Conservation (phyloP, 2,329 filamentous ascomycete species). For the Exophiala phaeomuriformis region DNA sequence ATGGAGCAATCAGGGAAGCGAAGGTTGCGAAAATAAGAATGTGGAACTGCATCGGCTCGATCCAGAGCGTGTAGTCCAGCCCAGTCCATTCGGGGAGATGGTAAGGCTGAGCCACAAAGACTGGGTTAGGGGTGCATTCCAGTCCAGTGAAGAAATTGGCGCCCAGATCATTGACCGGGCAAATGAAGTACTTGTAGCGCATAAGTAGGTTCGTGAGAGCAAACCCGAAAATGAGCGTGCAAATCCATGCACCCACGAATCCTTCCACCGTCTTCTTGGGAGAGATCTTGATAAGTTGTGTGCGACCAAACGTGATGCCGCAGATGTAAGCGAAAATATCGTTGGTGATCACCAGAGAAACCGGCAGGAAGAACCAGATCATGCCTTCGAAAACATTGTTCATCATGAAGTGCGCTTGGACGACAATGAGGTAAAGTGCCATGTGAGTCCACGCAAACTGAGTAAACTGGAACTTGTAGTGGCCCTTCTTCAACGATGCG, state of each 20-base stretch:
- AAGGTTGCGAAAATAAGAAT: constrained; percentile 85
- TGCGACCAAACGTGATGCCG: constrained; percentile 92
- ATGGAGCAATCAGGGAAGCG: constrained; percentile 91
- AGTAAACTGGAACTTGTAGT: constrained; percentile 98
- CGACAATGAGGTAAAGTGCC: constrained; percentile 95
- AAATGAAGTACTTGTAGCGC: constrained; percentile 95
- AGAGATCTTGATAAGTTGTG: constrained; percentile 93
- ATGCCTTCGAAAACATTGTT: constrained; percentile 99
- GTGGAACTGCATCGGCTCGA: constrained; percentile 89
- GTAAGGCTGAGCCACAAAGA: constrained; percentile 74
- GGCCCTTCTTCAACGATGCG: constrained; percentile 82
- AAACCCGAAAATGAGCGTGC: constrained; percentile 81
- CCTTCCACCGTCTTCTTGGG: constrained; percentile 99
- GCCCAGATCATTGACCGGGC: constrained; percentile 91
- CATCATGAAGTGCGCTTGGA: constrained; percentile 98
- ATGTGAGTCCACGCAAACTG: constrained; percentile 99
- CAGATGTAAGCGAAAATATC: constrained; percentile 98
- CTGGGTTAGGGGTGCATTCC: constrained; percentile 82
- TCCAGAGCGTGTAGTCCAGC: constrained; percentile 61
- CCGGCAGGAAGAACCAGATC: constrained; percentile 99
- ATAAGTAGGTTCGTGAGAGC: constrained; percentile 75
- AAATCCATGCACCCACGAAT: constrained; percentile 91
- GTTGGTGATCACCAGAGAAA: constrained; percentile 91
- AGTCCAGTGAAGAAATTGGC: constrained; percentile 89
- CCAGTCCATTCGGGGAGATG: constrained; percentile 66